phyloP scores from a whole-genome alignment of 441 rosid species.

The Euphorbia corollata region DNA sequence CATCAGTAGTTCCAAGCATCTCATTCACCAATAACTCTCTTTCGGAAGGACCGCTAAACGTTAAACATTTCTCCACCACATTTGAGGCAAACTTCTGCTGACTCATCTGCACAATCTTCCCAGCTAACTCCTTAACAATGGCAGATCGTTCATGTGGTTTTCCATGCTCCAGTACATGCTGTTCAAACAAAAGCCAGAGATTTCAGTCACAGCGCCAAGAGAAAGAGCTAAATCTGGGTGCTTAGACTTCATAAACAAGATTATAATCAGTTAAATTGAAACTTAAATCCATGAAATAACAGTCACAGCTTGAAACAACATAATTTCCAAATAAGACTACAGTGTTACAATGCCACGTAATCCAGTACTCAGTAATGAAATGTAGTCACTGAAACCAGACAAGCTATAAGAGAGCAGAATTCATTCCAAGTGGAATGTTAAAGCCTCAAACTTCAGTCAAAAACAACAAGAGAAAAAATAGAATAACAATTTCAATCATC shows the following conservation, averaged over 20 bases:
- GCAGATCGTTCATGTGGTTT: constrained; percentile 57
- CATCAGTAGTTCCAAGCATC: constrained; percentile 75
- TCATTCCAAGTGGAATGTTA: not conserved
- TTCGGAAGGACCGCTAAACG: constrained; percentile 49
- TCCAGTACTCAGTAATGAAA: not conserved
- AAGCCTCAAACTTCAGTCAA: not conserved
- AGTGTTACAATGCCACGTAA: not conserved
- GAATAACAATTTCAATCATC: not conserved
- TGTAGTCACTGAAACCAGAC: not conserved
- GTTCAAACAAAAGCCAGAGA: constrained; percentile 17
- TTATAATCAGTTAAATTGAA: not conserved
- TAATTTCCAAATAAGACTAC: not conserved
- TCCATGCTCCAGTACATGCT: constrained; percentile 79
- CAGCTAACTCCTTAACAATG: constrained; percentile 48
- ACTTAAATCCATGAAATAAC: not conserved
- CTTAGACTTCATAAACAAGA: not conserved
- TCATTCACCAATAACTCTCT: constrained; percentile 60
- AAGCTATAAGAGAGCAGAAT: not conserved
- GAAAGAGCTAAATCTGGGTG: not conserved
- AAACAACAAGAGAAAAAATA: not conserved
- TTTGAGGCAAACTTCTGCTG: constrained; percentile 80
- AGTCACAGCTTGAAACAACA: not conserved
- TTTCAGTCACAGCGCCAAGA: not conserved
- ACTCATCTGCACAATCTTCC: constrained; percentile 74
- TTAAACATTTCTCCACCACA: constrained; percentile 63